phyloP scores from a whole-genome alignment of 2,329 filamentous ascomycete species.

The Calcarisporium arbuscula region DNA sequence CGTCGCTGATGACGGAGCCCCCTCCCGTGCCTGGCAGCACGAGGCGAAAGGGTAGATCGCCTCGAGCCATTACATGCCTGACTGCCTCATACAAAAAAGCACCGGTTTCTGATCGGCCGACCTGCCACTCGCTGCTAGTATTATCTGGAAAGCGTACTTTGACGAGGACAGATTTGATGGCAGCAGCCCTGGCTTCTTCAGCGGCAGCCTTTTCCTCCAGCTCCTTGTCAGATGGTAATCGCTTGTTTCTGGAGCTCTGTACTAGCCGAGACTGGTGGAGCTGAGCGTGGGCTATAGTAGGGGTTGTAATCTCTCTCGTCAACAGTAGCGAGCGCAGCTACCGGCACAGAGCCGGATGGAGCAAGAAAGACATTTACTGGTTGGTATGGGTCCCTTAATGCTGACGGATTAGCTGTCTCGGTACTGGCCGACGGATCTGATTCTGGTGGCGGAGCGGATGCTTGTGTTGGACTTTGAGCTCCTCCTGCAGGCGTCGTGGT shows the following conservation, averaged over 20 bases:
- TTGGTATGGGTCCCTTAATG: constrained; percentile 28
- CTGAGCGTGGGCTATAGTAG: constrained; percentile 68
- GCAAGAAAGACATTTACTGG: constrained; percentile 72
- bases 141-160: constrained; percentile 87
- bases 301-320: constrained; percentile 72
- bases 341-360: constrained; percentile 66
- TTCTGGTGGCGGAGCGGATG: too few relatives aligned
- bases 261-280: constrained; percentile 64
- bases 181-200: constrained; percentile 58
- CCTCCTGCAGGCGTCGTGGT: too few relatives aligned
- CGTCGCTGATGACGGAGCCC: constrained; percentile 43
- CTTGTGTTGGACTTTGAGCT: too few relatives aligned
- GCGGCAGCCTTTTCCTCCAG: constrained; percentile 62
- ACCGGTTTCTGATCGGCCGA: constrained; percentile 63
- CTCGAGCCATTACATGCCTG: constrained; percentile 59
- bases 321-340: constrained; percentile 61
- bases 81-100: constrained; percentile 70
- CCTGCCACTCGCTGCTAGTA: constrained; percentile 66
- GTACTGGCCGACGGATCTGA: too few relatives aligned
- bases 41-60: constrained; percentile 64
- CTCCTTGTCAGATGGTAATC: constrained; percentile 78
- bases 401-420: too few relatives aligned
- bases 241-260: constrained; percentile 60
- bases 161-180: constrained; percentile 63
- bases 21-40: constrained; percentile 54